Evolutionary conservation across 306 rosid species (phyloP).

Genomic region (Vigna nakashimae): DNA sequence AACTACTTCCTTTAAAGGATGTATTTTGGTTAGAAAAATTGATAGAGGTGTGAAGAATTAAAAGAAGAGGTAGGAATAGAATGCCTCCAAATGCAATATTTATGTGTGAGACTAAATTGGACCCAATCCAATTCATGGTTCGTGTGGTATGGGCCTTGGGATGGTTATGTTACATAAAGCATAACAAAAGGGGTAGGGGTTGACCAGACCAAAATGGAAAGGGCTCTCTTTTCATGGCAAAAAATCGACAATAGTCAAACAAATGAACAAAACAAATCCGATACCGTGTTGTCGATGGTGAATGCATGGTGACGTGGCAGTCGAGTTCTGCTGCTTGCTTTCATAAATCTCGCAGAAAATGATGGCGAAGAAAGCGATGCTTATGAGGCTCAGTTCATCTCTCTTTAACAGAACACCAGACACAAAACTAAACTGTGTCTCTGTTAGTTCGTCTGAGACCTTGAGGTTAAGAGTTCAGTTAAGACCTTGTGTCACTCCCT

Average conservation of each 20-base stretch:
- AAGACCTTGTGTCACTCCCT: too few species aligned
- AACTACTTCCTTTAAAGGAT: too few species aligned
- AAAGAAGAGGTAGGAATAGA: background rate
- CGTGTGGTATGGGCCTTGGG: too few species aligned
- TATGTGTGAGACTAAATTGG: too few species aligned
- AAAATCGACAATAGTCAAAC: background rate
- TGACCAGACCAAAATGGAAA: slow-evolving; percentile 2
- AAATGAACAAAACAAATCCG: slow-evolving; percentile 1
- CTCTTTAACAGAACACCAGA: background rate
- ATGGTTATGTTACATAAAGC: background rate
- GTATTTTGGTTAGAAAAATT: too few species aligned
- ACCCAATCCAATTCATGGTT: too few species aligned
- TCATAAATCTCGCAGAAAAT: background rate
- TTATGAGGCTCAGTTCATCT: background rate
- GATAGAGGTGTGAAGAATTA: too few species aligned
- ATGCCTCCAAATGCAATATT: too few species aligned
- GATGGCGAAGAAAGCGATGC: slow-evolving; percentile 25
- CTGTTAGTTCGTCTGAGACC: background rate
- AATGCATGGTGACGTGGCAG: slow-evolving; percentile 28
- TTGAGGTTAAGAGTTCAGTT: background rate
- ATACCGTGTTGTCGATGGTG: background rate
- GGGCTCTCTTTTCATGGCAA: background rate
- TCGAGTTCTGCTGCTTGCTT: background rate
- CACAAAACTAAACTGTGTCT: background rate
- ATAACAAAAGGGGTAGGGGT: background rate